These are phyloP conservation scores for Geosmithia putterillii DNA, from an alignment of 2,329 filamentous ascomycete genomes.

Conservation along the genomic window DNA sequence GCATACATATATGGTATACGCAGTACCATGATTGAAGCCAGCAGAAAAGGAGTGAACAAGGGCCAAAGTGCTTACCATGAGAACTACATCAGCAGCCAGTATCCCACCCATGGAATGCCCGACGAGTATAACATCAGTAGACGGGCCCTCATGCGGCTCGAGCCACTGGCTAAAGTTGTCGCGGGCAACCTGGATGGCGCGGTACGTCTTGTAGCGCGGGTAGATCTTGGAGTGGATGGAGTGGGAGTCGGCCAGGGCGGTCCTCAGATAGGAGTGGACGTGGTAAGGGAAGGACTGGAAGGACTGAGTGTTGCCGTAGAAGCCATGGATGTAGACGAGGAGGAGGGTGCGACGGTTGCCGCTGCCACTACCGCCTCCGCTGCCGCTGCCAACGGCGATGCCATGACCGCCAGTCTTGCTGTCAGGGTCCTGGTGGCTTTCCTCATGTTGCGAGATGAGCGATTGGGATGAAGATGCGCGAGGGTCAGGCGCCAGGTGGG, in stretches of 20 bases:
- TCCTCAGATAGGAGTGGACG: constrained; percentile 62
- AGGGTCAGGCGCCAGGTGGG: constrained; percentile 20
- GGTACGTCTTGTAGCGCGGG: constrained; percentile 66
- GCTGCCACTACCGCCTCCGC: too few species aligned
- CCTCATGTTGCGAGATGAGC: constrained; percentile 12
- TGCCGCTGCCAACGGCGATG: too few species aligned
- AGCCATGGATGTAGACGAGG: constrained; percentile 78
- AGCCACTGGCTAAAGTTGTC: constrained; percentile 81
- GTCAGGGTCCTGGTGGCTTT: constrained; percentile 1
- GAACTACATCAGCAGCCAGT: constrained; percentile 64
- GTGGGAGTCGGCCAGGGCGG: constrained; percentile 58
- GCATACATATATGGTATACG: too few species aligned
- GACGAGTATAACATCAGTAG: constrained; percentile 69
- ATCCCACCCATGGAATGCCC: constrained; percentile 89
- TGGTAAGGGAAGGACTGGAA: constrained; percentile 84
- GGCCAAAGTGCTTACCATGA: constrained; percentile 47
- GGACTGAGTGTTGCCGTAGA: constrained; percentile 77
- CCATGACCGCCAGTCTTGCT: too few species aligned
- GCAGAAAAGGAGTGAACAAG: too few species aligned
- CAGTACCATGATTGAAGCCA: too few species aligned
- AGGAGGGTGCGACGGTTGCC: constrained; percentile 53
- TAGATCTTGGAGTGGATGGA: constrained; percentile 80
- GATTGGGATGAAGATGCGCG: constrained; percentile 32
- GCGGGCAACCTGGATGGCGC: constrained; percentile 57
- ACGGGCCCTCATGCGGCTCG: constrained; percentile 58